phyloP scores from a whole-genome alignment of 768 basidiomycete species.

The Rhodocollybia butyracea region DNA sequence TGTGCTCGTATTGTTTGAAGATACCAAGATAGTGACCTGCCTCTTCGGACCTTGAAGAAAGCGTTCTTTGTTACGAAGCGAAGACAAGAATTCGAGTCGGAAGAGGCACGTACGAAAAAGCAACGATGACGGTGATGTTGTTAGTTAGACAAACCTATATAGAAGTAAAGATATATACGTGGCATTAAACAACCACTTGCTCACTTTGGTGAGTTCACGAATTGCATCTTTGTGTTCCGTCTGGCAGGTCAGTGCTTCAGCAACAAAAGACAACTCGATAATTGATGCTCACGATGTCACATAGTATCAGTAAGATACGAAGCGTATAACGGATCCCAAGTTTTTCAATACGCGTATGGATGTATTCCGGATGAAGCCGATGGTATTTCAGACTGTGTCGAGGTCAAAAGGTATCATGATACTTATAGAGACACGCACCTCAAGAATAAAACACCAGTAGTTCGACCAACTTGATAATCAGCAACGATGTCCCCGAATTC shows the following conservation, averaged over 20 bases:
- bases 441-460: slow-evolving; percentile 88
- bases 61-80: background rate
- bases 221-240: slow-evolving; percentile 90
- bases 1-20: slow-evolving; percentile 93
- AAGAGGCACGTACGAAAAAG: slow-evolving; percentile 69
- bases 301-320: slow-evolving; percentile 82
- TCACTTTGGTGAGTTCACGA: slow-evolving; percentile 86
- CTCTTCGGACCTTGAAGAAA: slow-evolving; percentile 68
- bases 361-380: slow-evolving; percentile 95
- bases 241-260: slow-evolving; percentile 32
- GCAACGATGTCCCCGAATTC: slow-evolving; percentile 92
- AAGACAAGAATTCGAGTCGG: background rate
- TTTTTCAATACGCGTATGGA: slow-evolving; percentile 86
- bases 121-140: slow-evolving; percentile 86
- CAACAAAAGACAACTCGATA: background rate
- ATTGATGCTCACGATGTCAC: slow-evolving; percentile 68
- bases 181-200: no score
- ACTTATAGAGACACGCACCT: slow-evolving; percentile 46
- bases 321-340: slow-evolving; percentile 81
- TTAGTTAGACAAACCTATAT: slow-evolving; percentile 81
- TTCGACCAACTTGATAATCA: slow-evolving; percentile 95
- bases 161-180: background rate
- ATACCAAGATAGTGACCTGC: slow-evolving; percentile 88
- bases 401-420: no score
- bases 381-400: slow-evolving; percentile 85